Base-by-base conservation (phyloP, 805 yeast species). In the Schwanniomyces occidentalis region DNA sequence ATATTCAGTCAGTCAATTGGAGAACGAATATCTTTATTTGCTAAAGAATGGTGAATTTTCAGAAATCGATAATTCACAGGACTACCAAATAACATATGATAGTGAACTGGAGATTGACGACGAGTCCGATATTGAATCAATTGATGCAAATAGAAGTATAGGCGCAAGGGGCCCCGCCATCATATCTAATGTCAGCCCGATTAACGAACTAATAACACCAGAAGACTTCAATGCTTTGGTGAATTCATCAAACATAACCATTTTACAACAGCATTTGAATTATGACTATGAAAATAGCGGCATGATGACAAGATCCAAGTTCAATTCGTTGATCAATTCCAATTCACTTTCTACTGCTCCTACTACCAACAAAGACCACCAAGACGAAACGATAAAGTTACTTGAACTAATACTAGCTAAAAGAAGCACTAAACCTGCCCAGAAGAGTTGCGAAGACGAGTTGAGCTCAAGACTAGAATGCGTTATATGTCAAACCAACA, bases 401-500 rank as follows among this genome's bases (percentile, higher is more conserved):
- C 19, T 48, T 14, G 42, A 45, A 7, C 24, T 44, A 17, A 38
- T 46, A 6, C 13, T 42, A 9, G 31, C 24, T 3, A 41, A 40
- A 27, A 27, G 49, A 32, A 26, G 9, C 20, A 9, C 4, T 15
- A 8, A 10, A 4, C n/a, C 8, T 6, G 6, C 4, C 10, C 23
- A 16, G 18, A 30, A 8, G 32, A 36, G 34, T 10, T 26, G 46
- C 10, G 56, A 55, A 2, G 63, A 57, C 6, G 65, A 58, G 6
- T 44, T 56, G 5, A 56, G 56, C 17, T 48, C 61, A 3, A 55
- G 66, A 15, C 45, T 76, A 5, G 65, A 67, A 5, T 89, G 97
- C 60, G 95, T 86, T 5, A 82, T 90, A 2, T 90, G 97, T 55
- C 91, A 84, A 46, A 69, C 73, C 4, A 78, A 82, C 38, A 75